phyloP scores from a whole-genome alignment of 2,329 filamentous ascomycete genomes.

The Sclerotinia subarctica region DNA sequence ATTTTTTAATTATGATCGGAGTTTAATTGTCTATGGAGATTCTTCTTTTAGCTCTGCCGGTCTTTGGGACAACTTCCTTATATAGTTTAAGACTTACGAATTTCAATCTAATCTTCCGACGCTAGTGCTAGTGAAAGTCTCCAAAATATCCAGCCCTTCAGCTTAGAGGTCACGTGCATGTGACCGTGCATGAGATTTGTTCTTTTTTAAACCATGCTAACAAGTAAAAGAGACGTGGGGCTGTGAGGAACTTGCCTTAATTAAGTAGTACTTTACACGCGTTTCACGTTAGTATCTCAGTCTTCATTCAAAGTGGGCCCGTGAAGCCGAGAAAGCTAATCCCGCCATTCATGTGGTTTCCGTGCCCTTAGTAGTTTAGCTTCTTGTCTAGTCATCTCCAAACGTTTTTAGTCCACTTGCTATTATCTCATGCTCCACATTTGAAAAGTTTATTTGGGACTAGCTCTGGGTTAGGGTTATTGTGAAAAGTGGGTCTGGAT shows the following conservation, averaged over 20 bases:
- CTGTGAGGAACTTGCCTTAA: not conserved
- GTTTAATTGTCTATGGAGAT: not conserved
- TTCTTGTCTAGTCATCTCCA: not conserved
- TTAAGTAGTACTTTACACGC: not conserved
- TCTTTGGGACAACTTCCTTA: not conserved
- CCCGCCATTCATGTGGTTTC: not conserved
- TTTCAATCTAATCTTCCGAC: not conserved
- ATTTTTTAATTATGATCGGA: constrained; percentile 5
- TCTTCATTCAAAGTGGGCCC: not conserved
- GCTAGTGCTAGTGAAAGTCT: too few relatives aligned
- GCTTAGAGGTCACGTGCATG: not conserved
- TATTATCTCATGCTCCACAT: not conserved
- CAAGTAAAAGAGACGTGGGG: not conserved
- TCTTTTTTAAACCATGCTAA: not conserved
- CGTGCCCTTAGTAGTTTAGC: constrained; percentile 11
- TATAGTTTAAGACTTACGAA: not conserved
- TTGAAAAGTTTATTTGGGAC: not conserved
- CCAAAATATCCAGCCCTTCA: not conserved
- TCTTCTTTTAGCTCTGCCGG: not conserved
- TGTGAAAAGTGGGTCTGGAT: not conserved
- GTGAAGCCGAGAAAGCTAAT: not conserved
- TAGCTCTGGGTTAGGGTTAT: constrained; percentile 12
- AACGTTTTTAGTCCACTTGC: constrained; percentile 6
- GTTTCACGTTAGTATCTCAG: not conserved
- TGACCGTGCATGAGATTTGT: not conserved